phyloP scores from a whole-genome alignment of 2,329 filamentous ascomycete species.

The Sclerotinia glacialis region DNA sequence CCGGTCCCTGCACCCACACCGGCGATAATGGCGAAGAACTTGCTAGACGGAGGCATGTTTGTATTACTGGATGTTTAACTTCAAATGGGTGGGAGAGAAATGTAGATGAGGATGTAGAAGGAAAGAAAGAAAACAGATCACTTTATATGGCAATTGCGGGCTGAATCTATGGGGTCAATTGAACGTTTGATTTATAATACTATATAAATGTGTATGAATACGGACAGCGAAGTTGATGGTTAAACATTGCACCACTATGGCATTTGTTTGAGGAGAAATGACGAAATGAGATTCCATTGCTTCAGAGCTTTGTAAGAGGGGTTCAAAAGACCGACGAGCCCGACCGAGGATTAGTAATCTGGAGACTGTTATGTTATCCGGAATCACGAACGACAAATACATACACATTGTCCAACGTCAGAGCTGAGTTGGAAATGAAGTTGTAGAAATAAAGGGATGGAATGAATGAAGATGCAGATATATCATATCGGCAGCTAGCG shows the following conservation, averaged over 20 bases:
- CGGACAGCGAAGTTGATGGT: neutral
- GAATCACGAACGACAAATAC: no score
- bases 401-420: neutral
- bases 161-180: neutral
- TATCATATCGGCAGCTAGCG: neutral
- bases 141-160: constrained; percentile 5
- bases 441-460: neutral
- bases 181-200: constrained; percentile 25
- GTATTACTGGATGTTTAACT: neutral
- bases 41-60: constrained; percentile 35
- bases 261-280: constrained; percentile 16
- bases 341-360: constrained; percentile 1
- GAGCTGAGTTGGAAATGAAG: neutral
- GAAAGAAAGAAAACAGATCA: constrained; percentile 5
- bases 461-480: neutral
- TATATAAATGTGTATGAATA: neutral
- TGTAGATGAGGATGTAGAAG: neutral
- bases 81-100: neutral
- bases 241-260: constrained; percentile 8
- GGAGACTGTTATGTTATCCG: neutral
- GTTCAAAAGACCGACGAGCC: neutral
- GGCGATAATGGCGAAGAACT: constrained; percentile 65
- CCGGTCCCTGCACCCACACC: constrained; percentile 70
- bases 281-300: constrained; percentile 13
- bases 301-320: constrained; percentile 6